These are phyloP conservation scores for Chytriomyces sp. DNA, from an alignment of 192 early-diverging fungal species.

Conservation along the genomic window DNA sequence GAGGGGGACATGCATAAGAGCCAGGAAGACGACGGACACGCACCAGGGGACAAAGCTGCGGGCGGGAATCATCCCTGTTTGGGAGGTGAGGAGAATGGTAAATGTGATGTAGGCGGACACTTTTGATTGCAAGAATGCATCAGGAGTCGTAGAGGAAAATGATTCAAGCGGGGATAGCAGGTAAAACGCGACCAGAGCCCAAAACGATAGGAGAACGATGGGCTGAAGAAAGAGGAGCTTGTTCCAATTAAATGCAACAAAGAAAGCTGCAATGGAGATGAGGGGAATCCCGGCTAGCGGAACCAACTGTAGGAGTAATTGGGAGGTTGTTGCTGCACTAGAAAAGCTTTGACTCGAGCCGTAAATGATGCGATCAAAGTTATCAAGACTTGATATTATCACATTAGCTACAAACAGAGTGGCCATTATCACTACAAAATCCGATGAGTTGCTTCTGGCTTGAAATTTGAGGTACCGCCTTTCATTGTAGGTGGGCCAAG, in stretches of 20 bases:
- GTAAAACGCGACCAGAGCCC: conserved; percentile 17
- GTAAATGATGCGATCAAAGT: conserved; percentile 19
- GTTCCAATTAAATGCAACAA: not conserved
- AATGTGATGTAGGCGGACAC: conserved; percentile 17
- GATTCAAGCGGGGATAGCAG: conserved; percentile 26
- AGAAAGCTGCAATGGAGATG: not conserved
- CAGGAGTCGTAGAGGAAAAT: conserved; percentile 9
- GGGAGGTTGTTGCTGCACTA: not conserved
- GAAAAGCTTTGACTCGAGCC: not conserved
- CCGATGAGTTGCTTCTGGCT: not conserved
- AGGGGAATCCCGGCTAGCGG: conserved; percentile 15
- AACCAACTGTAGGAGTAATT: conserved; percentile 15
- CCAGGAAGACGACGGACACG: conserved; percentile 22
- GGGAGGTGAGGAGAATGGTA: not conserved
- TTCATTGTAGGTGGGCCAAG: conserved; percentile 29
- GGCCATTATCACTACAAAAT: not conserved
- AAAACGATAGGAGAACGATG: conserved; percentile 8
- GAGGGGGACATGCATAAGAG: conserved; percentile 23
- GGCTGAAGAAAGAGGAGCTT: conserved; percentile 19
- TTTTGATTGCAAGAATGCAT: conserved; percentile 26
- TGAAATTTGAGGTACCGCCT: conserved; percentile 18
- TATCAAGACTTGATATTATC: not conserved
- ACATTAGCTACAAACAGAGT: not conserved
- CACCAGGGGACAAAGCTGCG: conserved; percentile 26
- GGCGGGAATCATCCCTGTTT: conserved; percentile 7